Percentiles rank a stretch among this genome's conserved stretches.
Evolutionary conservation across 2,329 filamentous ascomycete species (phyloP).

Genomic region (Triangularia verruculosa): DNA sequence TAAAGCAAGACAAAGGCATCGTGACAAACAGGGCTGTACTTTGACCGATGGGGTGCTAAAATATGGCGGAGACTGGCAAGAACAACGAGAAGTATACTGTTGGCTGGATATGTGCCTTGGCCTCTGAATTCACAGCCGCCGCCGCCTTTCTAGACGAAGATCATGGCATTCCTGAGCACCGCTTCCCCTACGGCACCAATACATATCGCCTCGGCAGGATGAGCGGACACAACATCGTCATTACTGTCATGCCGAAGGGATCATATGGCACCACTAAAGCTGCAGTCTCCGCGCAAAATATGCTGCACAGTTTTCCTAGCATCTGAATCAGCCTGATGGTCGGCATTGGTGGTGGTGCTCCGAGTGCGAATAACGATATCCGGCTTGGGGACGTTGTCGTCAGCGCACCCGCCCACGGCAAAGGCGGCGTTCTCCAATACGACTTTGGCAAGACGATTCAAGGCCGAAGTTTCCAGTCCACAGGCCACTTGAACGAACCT

Average conservation of each 20-base stretch:
- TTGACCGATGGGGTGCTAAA: too few relatives aligned
- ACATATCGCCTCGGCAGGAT: conserved; percentile 36
- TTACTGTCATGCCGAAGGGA: conserved; percentile 31
- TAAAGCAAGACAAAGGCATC: too few relatives aligned
- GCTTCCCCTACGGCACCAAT: conserved; percentile 26
- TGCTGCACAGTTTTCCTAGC: conserved; percentile 30
- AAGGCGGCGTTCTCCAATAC: conserved; percentile 32
- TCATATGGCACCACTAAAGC: conserved; percentile 31
- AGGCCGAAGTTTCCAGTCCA: conserved; percentile 18
- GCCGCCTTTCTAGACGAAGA: conserved; percentile 23
- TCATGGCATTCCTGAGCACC: conserved; percentile 14
- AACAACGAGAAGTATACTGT: conserved; percentile 3
- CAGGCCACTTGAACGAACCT: conserved; percentile 4
- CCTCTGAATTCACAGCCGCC: conserved; percentile 14
- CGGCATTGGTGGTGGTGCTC: conserved; percentile 37
- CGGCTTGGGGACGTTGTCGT: conserved; percentile 36
- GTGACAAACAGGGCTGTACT: too few relatives aligned
- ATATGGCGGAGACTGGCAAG: too few relatives aligned
- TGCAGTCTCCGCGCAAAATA: conserved; percentile 26
- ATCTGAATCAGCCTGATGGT: conserved; percentile 34
- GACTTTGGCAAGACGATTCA: conserved; percentile 29
- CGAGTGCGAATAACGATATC: conserved; percentile 37
- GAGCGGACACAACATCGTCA: conserved; percentile 36
- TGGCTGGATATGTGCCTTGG: conserved; percentile 18
- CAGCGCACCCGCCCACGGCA: conserved; percentile 20